Evolutionary conservation across 257 asterid species (phyloP), one percentile per base, ranked within the genome.

Genomic region (Petunia secreta): DNA sequence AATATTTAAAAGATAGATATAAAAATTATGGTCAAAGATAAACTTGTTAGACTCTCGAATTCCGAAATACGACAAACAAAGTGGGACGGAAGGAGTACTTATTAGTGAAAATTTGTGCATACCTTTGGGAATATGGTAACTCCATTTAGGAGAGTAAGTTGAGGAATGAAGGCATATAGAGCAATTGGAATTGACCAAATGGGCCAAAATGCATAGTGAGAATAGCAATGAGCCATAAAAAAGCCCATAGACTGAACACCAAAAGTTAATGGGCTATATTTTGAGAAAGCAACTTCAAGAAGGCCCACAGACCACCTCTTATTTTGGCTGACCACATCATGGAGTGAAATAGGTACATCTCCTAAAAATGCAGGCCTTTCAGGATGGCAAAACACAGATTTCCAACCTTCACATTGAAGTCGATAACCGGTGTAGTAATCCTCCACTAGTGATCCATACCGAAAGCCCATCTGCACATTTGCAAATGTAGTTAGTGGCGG

Each of bases 321-420:
- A 48, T 63, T 78, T 67, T 93, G 98, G 76, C 84, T 86, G 37
- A 94, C 39, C 2, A 81, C 88, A 15, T 91, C 98, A 40, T 50
- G 60, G 0, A 93, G 88, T 64, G 95, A 8, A 16, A 90, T 93
- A 0, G 98, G 98, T 77, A 82, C 83, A 57, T 90, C 95, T 0
- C 93, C 87, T 11, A 92, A 82, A 84, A 94, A 94, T 34, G 97
- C 97, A 3, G 98, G 84, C 87, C 97, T 90, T 38, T 78, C 39
- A 0, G 97, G 98, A 34, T 85, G 76, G 79, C 91, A 90, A 63
- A 86, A 92, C 74, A 90, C 41, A 6, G 97, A 92, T 59, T 81
- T 86, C 98, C 98, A 94, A 59, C 98, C 97, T 77, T 93, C 94
- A 63, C 98, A 90, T 7, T 88, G 94, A 58, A 93, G 86, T 66